A percentile compares a stretch with the other conserved stretches of the same genome.
Conservation (phyloP, 805 yeast genomes). For the Clavispora phyllophila region DNA sequence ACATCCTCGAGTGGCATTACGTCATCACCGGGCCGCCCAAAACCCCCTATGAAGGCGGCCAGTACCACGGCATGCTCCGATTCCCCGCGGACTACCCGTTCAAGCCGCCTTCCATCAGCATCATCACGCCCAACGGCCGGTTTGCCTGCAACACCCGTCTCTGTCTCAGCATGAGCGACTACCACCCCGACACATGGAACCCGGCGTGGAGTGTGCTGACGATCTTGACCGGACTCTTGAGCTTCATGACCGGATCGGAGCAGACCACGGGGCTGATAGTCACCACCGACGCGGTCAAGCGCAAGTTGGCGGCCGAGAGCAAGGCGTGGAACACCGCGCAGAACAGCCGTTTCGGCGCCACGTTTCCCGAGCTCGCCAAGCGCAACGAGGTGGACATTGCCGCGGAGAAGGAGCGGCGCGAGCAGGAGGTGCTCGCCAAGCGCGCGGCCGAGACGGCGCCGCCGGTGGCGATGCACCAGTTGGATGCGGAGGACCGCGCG, state of each 20-base stretch:
- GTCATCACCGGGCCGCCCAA: conserved; percentile 88
- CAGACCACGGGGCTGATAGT: conserved; percentile 76
- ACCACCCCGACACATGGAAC: conserved; percentile 93
- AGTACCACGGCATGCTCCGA: conserved; percentile 81
- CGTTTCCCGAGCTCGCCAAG: conserved; percentile 66
- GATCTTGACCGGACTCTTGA: conserved; percentile 76
- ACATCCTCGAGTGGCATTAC: conserved; percentile 92
- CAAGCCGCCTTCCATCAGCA: conserved; percentile 84
- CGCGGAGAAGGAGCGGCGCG: conserved; percentile 15
- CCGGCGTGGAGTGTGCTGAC: conserved; percentile 95
- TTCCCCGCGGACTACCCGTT: conserved; percentile 87
- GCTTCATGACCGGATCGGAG: conserved; percentile 90
- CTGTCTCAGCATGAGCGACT: conserved; percentile 90
- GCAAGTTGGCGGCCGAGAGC: conserved; percentile 53
- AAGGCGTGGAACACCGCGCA: conserved; percentile 53
- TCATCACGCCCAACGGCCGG: conserved; percentile 87
- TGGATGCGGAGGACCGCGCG: conserved; percentile 70
- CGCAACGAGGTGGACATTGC: conserved; percentile 34
- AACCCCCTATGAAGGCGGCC: conserved; percentile 82
- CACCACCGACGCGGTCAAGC: conserved; percentile 56
- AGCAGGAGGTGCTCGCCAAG: conserved; percentile 5
- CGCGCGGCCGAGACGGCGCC: conserved; percentile 3
- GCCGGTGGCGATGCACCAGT: conserved; percentile 29
- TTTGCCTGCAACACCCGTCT: conserved; percentile 76
- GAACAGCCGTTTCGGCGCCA: conserved; percentile 52